phyloP scores from a whole-genome alignment of 2,329 filamentous ascomycete species.

The Talaromyces sp. region DNA sequence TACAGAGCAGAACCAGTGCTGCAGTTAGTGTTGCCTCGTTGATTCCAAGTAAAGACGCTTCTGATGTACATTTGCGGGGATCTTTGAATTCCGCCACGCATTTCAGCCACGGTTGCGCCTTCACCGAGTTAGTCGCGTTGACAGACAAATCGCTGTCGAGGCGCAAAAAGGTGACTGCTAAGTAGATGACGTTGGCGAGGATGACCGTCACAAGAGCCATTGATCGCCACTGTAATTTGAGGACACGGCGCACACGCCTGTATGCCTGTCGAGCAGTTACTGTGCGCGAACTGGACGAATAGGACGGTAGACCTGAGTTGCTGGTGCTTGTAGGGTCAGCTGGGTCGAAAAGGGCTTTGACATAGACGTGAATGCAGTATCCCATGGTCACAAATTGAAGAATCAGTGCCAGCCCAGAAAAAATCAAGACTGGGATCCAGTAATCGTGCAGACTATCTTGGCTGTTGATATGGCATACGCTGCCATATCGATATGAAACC shows the following conservation, averaged over 20 bases:
- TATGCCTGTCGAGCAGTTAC: conserved; percentile 83
- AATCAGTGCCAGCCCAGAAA: conserved; percentile 70
- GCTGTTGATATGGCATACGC: conserved; percentile 92
- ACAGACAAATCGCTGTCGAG: conserved; percentile 66
- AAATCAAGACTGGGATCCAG: conserved; percentile 81
- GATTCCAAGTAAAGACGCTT: conserved; percentile 61
- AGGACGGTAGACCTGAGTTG: conserved; percentile 67
- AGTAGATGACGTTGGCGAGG: conserved; percentile 86
- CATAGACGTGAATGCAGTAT: conserved; percentile 93
- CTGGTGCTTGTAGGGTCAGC: conserved; percentile 60
- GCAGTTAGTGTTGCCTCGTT: conserved; percentile 72
- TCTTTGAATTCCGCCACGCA: conserved; percentile 62
- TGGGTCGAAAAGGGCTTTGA: conserved; percentile 73
- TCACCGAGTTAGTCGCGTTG: conserved; percentile 51
- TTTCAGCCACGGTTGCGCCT: conserved; percentile 60
- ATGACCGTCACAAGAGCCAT: conserved; percentile 88
- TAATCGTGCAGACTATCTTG: conserved; percentile 74
- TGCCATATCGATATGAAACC: conserved; percentile 88
- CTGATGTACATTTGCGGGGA: conserved; percentile 60
- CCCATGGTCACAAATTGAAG: conserved; percentile 78
- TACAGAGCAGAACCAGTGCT: conserved; percentile 73
- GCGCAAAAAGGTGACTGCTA: conserved; percentile 84
- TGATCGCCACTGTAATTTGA: conserved; percentile 90
- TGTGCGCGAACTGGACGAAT: conserved; percentile 69
- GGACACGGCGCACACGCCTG: conserved; percentile 74